Evolutionary conservation across 768 basidiomycete genomes (phyloP).

Genomic region (Leccinum longicurvipes): DNA sequence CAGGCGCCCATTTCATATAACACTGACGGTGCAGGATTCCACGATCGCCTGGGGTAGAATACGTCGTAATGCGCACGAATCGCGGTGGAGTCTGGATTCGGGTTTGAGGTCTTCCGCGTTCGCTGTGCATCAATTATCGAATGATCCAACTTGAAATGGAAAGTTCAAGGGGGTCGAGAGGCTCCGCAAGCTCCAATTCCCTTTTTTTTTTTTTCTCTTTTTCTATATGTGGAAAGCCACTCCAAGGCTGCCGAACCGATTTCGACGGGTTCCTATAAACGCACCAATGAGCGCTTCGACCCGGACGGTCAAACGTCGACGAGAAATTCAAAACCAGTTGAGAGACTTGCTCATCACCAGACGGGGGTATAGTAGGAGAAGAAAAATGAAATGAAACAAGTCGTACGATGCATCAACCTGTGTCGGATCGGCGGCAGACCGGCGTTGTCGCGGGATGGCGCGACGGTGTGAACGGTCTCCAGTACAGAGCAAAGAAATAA

Average conservation of each 20-base stretch:
- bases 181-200: no score
- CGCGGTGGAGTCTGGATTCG: not conserved
- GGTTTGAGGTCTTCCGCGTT: not conserved
- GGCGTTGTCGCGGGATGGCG: not conserved
- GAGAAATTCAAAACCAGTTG: no score
- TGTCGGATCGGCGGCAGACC: not conserved
- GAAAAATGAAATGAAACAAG: not conserved
- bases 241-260: not conserved
- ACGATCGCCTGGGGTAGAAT: not conserved
- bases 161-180: not conserved
- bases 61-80: not conserved
- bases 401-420: constrained; percentile 2
- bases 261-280: not conserved
- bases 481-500: not conserved
- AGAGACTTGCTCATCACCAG: not conserved
- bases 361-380: not conserved
- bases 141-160: not conserved
- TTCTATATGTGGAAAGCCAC: not conserved
- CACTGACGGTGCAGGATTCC: not conserved
- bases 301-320: not conserved
- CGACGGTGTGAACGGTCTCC: constrained; percentile 2
- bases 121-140: not conserved
- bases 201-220: no score
- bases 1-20: not conserved
- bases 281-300: not conserved